Base-by-base conservation (phyloP, 306 rosid genomes). In the Canavalia ensiformis region DNA sequence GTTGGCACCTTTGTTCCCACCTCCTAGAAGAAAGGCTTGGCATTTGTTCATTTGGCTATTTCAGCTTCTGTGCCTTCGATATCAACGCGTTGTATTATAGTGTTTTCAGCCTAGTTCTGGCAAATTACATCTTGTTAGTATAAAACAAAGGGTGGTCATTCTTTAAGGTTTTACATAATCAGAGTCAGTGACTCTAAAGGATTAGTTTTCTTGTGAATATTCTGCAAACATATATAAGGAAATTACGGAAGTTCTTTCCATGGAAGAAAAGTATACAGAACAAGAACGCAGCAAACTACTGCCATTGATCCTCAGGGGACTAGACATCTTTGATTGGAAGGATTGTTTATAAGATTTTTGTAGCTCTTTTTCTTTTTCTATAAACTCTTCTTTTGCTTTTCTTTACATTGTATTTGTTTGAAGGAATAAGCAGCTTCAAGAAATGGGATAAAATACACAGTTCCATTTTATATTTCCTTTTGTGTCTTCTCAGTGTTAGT, bases 1-100 rank as follows among this genome's bases (percentile, higher is more conserved):
- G 90, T 89, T 63, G 99, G 99, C 84, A 93, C 98, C 41, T 88
- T 95, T 49, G 91, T 93, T 72, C 97, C 98, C 68, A 83, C 52
- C 84, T 81, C 92, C 62, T 90, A 88, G 78, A 35, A 68, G 58
- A 81, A 65, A 8, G 13, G 5, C 81, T 68, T 51, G 79, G n/a
- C 54, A 51, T 67, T 51, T 85, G 75, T 78, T 68, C 88, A 49
- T 69, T 84, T 80, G 42, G 47, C 82, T 31, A 11, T 50, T 79
- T 72, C 78, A 57, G 39, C 35, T 35, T 74, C 31, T 58, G 55
- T 86, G 78, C 78, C 47, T 31, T 42, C 59, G 58, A 79, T 52
- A 55, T 68, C 70, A 39, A 83, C 63, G 50, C 72, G 8, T 49
- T 87, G 88, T 84, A 79, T 72, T 78, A 83, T 79, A 86, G 39